phyloP scores from a whole-genome alignment of 768 basidiomycete species.

The Tylopilus sp. region DNA sequence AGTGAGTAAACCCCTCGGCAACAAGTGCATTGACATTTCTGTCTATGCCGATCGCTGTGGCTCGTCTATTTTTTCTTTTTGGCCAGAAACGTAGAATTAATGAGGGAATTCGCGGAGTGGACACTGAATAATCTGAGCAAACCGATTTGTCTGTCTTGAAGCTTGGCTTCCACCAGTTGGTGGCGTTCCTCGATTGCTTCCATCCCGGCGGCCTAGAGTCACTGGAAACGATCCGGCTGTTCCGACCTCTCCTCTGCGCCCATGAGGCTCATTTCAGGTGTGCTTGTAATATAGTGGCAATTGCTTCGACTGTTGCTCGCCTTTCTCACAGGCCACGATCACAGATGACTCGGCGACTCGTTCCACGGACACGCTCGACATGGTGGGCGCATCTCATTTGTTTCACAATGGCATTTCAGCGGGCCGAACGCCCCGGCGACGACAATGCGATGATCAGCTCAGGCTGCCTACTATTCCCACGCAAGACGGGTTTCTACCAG shows the following conservation, averaged over 20 bases:
- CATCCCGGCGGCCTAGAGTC: constrained; percentile 3
- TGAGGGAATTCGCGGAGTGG: constrained; percentile 20
- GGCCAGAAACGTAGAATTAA: constrained; percentile 6
- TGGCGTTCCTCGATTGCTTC: constrained; percentile 5
- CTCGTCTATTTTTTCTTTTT: not conserved
- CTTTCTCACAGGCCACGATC: too few relatives aligned
- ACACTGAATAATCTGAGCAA: constrained; percentile 13
- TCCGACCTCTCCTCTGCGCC: too few relatives aligned
- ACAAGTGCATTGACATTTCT: constrained; percentile 1
- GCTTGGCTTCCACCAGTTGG: not conserved
- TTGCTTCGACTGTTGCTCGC: too few relatives aligned
- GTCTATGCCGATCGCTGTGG: constrained; percentile 1
- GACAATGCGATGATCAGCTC: not conserved
- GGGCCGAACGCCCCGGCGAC: not conserved
- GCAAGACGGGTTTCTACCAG: not conserved
- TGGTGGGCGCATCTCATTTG: too few relatives aligned
- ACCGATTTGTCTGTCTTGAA: not conserved
- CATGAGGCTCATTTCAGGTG: too few relatives aligned
- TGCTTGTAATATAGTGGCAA: too few relatives aligned
- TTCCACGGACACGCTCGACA: too few relatives aligned
- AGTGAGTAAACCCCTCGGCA: not conserved
- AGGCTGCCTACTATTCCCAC: too few relatives aligned
- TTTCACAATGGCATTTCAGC: too few relatives aligned
- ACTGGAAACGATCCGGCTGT: too few relatives aligned
- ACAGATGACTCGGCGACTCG: too few relatives aligned